Evolutionary conservation across 2,329 filamentous ascomycete species (phyloP).

Genomic region (Botryosphaeria dothidea): DNA sequence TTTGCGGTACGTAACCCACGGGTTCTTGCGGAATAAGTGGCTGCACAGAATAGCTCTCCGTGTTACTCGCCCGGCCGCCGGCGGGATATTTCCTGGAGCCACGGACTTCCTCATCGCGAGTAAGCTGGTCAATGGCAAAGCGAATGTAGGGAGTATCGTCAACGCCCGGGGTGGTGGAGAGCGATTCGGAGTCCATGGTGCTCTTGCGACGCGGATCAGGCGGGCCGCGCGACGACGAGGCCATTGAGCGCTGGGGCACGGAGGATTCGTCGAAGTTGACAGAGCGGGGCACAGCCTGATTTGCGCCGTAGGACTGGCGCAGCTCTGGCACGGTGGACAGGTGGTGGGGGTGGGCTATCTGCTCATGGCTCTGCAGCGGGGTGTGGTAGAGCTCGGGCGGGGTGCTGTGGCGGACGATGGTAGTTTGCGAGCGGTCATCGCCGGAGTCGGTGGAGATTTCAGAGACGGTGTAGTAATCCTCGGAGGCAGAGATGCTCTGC

Average conservation of each 20-base stretch:
- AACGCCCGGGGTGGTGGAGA: conserved; percentile 60
- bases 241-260: conserved; percentile 8
- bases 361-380: conserved; percentile 40
- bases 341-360: conserved; percentile 23
- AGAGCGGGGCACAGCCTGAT: conserved; percentile 24
- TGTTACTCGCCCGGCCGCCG: conserved; percentile 20
- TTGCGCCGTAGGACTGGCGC: neutral
- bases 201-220: conserved; percentile 1
- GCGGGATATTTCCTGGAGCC: conserved; percentile 53
- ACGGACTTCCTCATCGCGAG: conserved; percentile 66
- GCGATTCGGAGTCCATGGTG: conserved; percentile 32
- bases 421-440: conserved; percentile 32
- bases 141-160: conserved; percentile 87
- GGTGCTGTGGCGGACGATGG: conserved; percentile 31
- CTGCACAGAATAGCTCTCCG: conserved; percentile 52
- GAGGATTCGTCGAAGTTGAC: conserved; percentile 32
- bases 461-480: conserved; percentile 52
- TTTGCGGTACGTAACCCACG: conserved; percentile 12
- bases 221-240: neutral
- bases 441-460: conserved; percentile 37
- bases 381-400: conserved; percentile 37
- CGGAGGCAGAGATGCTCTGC: conserved; percentile 50
- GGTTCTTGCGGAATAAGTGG: conserved; percentile 45
- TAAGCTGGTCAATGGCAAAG: conserved; percentile 86
- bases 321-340: conserved; percentile 15